Evolutionary conservation across 2,329 filamentous ascomycete species (phyloP).

Genomic region (Alternaria consortialis): DNA sequence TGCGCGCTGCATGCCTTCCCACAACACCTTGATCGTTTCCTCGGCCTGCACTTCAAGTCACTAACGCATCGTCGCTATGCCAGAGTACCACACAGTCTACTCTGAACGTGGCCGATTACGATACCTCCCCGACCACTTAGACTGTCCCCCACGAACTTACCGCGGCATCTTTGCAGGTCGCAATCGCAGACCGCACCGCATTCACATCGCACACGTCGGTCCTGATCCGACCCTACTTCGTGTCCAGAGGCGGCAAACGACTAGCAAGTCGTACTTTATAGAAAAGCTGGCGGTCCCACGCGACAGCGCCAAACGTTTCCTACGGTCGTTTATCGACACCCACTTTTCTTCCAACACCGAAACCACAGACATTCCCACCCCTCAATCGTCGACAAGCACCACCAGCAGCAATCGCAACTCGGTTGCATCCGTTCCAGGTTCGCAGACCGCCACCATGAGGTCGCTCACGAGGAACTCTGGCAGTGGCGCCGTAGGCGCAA

Average conservation of each 20-base stretch:
- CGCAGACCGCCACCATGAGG: constrained; percentile 50
- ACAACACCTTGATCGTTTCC: constrained; percentile 13
- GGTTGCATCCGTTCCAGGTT: constrained; percentile 38
- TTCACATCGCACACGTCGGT: constrained; percentile 63
- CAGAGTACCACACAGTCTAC: constrained; percentile 51
- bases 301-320: constrained; percentile 60
- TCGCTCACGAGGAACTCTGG: constrained; percentile 51
- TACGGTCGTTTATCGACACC: constrained; percentile 57
- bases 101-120: constrained; percentile 50
- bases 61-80: constrained; percentile 48
- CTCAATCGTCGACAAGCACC: constrained; percentile 38
- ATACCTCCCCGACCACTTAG: constrained; percentile 50
- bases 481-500: constrained; percentile 42
- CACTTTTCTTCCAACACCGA: constrained; percentile 39
- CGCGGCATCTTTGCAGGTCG: constrained; percentile 59
- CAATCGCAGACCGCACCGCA: constrained; percentile 64
- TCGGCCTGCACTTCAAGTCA: constrained; percentile 28
- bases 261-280: constrained; percentile 48
- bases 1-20: constrained; percentile 27
- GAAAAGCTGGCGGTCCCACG: constrained; percentile 62
- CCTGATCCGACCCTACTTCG: constrained; percentile 50
- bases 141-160: constrained; percentile 34
- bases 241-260: constrained; percentile 41
- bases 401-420: constrained; percentile 37
- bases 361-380: constrained; percentile 30